Evolutionary conservation across 768 basidiomycete species (phyloP).

Genomic region (Mycena polygramma): DNA sequence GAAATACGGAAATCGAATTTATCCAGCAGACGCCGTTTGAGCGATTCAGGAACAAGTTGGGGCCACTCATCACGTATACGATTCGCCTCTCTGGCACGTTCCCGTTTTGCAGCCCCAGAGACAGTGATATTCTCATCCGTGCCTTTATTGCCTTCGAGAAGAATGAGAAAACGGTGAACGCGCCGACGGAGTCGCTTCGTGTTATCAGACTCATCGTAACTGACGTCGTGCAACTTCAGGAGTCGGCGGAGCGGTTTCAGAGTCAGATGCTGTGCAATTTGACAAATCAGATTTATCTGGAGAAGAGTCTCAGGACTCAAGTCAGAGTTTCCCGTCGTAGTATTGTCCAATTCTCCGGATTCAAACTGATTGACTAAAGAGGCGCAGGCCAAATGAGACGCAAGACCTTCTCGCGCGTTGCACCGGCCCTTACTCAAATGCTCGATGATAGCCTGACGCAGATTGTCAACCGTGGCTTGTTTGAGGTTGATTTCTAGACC

Average conservation of each 20-base stretch:
- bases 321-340: no score
- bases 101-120: background rate
- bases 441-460: no score
- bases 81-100: background rate
- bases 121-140: background rate
- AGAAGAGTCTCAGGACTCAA: no score
- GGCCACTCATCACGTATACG: background rate
- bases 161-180: no score
- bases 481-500: no score
- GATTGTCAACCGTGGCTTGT: no score
- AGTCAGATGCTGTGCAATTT: background rate
- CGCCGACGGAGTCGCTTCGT: no score
- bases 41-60: background rate
- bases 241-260: background rate
- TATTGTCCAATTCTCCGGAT: no score
- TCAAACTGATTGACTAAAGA: no score
- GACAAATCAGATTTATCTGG: background rate
- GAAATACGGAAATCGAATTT: background rate
- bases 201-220: background rate
- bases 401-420: no score
- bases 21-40: background rate
- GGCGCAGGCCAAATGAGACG: no score
- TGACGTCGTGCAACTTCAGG: background rate
- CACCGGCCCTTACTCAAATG: no score
- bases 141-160: background rate